These are phyloP conservation scores for Emmonsiellopsis sp. DNA, from an alignment of 2,329 filamentous ascomycete genomes.

Conservation along the genomic window DNA sequence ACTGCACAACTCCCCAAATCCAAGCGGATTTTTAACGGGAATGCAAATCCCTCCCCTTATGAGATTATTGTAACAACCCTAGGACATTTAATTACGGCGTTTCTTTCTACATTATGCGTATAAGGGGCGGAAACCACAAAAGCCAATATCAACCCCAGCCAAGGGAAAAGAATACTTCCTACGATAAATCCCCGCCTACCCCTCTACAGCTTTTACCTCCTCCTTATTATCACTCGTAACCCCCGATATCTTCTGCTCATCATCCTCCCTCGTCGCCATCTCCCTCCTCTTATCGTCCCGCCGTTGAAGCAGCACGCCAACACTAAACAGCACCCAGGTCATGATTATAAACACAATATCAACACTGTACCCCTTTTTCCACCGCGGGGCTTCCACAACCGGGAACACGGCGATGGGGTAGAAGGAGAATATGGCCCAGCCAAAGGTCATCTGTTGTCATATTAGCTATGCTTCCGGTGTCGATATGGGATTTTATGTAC, in stretches of 20 bases:
- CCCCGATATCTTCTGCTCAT: not conserved
- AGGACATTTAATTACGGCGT: too few relatives aligned
- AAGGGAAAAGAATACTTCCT: not conserved
- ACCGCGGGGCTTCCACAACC: conserved; percentile 33
- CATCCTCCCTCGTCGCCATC: not conserved
- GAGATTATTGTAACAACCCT: too few relatives aligned
- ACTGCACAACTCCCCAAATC: too few relatives aligned
- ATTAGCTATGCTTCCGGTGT: not conserved
- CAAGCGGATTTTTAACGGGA: too few relatives aligned
- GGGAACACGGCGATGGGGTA: conserved; percentile 33
- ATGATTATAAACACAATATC: conserved; percentile 38
- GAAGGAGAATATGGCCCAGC: conserved; percentile 36
- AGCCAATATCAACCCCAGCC: too few relatives aligned
- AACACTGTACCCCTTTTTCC: conserved; percentile 41
- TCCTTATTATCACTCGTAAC: not conserved
- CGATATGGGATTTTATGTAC: not conserved
- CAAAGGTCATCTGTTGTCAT: conserved; percentile 35
- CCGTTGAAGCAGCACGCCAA: conserved; percentile 27
- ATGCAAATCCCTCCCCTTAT: too few relatives aligned
- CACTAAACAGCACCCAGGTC: conserved; percentile 34
- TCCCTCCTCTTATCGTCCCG: not conserved
- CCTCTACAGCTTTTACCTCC: not conserved
- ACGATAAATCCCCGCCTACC: not conserved
- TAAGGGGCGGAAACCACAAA: too few relatives aligned
- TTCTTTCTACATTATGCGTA: too few relatives aligned